Evolutionary conservation across 1,284 basidiomycete species (phyloP).

Genomic region (Ganoderma boninense): DNA sequence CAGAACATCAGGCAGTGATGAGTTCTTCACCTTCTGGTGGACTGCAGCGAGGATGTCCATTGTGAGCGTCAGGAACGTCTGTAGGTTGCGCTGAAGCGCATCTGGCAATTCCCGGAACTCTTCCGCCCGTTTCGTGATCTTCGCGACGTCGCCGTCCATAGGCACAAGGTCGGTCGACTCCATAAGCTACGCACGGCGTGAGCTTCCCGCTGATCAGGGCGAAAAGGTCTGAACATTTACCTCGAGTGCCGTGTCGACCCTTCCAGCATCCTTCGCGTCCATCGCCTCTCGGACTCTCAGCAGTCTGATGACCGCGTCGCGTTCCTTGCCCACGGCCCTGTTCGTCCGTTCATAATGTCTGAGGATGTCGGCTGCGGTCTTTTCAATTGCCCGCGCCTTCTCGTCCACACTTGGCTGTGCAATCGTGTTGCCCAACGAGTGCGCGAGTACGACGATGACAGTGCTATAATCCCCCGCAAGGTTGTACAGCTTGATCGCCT

Average conservation of each 20-base stretch:
- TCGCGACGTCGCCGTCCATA: slow-evolving; percentile 85
- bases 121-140: slow-evolving; percentile 88
- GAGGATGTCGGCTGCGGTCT: slow-evolving; percentile 85
- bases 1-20: slow-evolving; percentile 74
- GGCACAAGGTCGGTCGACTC: slow-evolving; percentile 92
- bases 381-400: slow-evolving; percentile 75
- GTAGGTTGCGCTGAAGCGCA: slow-evolving; percentile 89
- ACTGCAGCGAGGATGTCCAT: slow-evolving; percentile 92
- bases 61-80: slow-evolving; percentile 89
- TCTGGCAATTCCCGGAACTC: slow-evolving; percentile 92
- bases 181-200: slow-evolving; percentile 67
- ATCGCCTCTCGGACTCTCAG: slow-evolving; percentile 87
- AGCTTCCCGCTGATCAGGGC: neutral
- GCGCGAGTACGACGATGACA: slow-evolving; percentile 89
- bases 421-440: slow-evolving; percentile 88
- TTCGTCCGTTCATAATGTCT: slow-evolving; percentile 88
- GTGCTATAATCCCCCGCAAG: slow-evolving; percentile 92
- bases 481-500: slow-evolving; percentile 97
- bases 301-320: slow-evolving; percentile 81
- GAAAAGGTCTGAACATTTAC: slow-evolving; percentile 51
- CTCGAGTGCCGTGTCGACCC: slow-evolving; percentile 83
- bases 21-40: slow-evolving; percentile 81
- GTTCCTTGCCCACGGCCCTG: slow-evolving; percentile 77
- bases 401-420: slow-evolving; percentile 72
- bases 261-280: slow-evolving; percentile 76